phyloP scores from a whole-genome alignment of 1,284 basidiomycete species.

The Trichosporon sp. region DNA sequence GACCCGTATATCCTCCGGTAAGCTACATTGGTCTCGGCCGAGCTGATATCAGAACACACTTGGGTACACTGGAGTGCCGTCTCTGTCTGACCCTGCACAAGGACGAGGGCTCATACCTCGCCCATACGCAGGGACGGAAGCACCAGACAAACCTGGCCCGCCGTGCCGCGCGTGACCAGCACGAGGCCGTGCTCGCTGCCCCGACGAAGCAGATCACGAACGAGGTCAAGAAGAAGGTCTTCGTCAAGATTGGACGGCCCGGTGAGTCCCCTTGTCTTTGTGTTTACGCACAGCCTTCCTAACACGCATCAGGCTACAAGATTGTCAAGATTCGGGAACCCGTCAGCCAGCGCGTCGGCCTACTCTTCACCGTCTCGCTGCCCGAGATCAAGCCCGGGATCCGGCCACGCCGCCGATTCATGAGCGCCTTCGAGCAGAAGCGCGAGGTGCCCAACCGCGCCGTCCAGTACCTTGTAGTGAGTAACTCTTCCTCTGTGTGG shows the following conservation, averaged over 20 bases:
- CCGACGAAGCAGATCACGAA: constrained; percentile 63
- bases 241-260: constrained; percentile 95
- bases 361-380: constrained; percentile 95
- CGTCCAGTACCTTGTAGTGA: constrained; percentile 93
- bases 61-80: constrained; percentile 95
- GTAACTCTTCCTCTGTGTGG: constrained; percentile 52
- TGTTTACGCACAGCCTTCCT: neutral
- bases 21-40: constrained; percentile 8
- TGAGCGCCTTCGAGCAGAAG: constrained; percentile 98
- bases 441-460: constrained; percentile 92
- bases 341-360: constrained; percentile 64
- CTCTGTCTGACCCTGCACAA: constrained; percentile 97
- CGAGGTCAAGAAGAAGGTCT: constrained; percentile 83
- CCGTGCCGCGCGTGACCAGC: constrained; percentile 91
- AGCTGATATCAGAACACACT: constrained; percentile 70
- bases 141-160: constrained; percentile 98
- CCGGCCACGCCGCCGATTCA: constrained; percentile 85
- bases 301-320: constrained; percentile 51
- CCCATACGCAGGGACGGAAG: constrained; percentile 99
- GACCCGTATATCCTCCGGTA: constrained; percentile 92
- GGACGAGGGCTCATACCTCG: constrained; percentile 98
- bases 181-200: constrained; percentile 85
- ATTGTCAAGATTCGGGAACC: constrained; percentile 61
- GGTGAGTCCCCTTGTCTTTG: constrained; percentile 58
- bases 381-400: constrained; percentile 90